Evolutionary conservation across 345 rosid species (phyloP).

Genomic region (Populus pruinosa): DNA sequence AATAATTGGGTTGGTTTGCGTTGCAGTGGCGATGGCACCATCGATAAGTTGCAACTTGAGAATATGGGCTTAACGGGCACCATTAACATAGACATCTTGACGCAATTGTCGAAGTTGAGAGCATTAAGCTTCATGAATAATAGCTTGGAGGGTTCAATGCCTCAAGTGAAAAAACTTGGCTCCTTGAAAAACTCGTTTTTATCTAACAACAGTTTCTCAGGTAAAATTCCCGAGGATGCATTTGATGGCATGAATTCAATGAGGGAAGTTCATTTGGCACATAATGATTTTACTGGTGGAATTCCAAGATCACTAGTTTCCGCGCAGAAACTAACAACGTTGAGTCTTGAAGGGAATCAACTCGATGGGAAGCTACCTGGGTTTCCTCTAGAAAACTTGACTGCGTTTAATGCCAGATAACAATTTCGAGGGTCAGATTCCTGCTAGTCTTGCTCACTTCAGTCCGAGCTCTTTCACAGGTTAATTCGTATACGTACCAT

Average conservation of each 20-base stretch:
- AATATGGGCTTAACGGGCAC: constrained; percentile 51
- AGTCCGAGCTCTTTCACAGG: constrained; percentile 45
- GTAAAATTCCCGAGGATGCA: constrained; percentile 36
- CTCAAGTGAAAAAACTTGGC: constrained; percentile 38
- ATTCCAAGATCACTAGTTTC: constrained; percentile 52
- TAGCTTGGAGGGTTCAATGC: constrained; percentile 53
- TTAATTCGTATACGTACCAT: background rate
- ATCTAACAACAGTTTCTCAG: constrained; percentile 55
- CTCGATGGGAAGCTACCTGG: constrained; percentile 55
- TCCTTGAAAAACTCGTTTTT: constrained; percentile 45
- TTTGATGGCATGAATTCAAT: constrained; percentile 51
- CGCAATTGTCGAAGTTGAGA: constrained; percentile 30
- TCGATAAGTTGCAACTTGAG: constrained; percentile 46
- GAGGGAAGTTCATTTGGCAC: constrained; percentile 47
- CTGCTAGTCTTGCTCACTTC: constrained; percentile 35
- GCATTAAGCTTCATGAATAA: constrained; percentile 61
- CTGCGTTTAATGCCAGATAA: constrained; percentile 49
- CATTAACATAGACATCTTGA: constrained; percentile 43
- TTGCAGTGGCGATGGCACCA: constrained; percentile 36
- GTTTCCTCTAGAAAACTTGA: constrained; percentile 36
- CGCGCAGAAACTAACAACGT: constrained; percentile 38
- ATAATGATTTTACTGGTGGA: constrained; percentile 48
- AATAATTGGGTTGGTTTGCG: constrained; percentile 54
- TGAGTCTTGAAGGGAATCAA: constrained; percentile 52
- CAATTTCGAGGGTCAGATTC: constrained; percentile 51